Conservation (phyloP, 2,329 filamentous ascomycete genomes). For the Phaeosphaeria sp. region DNA sequence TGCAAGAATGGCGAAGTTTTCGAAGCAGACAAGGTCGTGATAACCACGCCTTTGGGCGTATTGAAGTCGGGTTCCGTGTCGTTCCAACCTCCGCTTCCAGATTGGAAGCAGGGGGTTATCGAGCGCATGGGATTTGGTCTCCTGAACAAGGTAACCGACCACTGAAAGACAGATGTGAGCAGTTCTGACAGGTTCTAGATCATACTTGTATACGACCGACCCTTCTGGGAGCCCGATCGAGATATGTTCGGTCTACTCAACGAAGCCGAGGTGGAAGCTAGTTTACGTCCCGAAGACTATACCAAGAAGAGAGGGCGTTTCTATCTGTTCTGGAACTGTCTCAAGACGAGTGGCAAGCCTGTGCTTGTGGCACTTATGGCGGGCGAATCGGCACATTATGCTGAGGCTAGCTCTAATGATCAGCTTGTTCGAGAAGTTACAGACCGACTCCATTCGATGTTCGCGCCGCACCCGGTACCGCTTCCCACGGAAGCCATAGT, state of each 20-base stretch:
- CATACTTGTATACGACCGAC: constrained; percentile 82
- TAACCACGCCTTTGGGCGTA: constrained; percentile 88
- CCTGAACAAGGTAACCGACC: constrained; percentile 75
- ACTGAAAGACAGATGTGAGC: neutral
- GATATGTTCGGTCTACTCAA: constrained; percentile 95
- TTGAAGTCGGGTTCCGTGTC: constrained; percentile 80
- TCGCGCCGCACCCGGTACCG: constrained; percentile 68
- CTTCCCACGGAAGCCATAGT: constrained; percentile 84
- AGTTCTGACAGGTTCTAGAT: constrained; percentile 54
- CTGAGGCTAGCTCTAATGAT: constrained; percentile 77
- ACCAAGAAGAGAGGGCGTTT: constrained; percentile 81
- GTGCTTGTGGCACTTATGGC: constrained; percentile 94
- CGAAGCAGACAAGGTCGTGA: constrained; percentile 88
- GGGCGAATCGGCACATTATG: constrained; percentile 88
- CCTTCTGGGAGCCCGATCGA: constrained; percentile 88
- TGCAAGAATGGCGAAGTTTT: constrained; percentile 79
- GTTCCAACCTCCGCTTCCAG: constrained; percentile 91
- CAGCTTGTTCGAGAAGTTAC: constrained; percentile 82
- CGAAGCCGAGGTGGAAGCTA: constrained; percentile 71
- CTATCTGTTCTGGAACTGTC: constrained; percentile 97
- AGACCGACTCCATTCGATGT: constrained; percentile 76
- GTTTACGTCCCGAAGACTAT: constrained; percentile 81
- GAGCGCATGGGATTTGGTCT: constrained; percentile 87
- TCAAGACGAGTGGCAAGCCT: constrained; percentile 83
- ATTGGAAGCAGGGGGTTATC: constrained; percentile 83